Evolutionary conservation across 495 filamentous ascomycete species (phyloP), one percentile per base, ranked within the genome.

Genomic region (Xylaria venustula): DNA sequence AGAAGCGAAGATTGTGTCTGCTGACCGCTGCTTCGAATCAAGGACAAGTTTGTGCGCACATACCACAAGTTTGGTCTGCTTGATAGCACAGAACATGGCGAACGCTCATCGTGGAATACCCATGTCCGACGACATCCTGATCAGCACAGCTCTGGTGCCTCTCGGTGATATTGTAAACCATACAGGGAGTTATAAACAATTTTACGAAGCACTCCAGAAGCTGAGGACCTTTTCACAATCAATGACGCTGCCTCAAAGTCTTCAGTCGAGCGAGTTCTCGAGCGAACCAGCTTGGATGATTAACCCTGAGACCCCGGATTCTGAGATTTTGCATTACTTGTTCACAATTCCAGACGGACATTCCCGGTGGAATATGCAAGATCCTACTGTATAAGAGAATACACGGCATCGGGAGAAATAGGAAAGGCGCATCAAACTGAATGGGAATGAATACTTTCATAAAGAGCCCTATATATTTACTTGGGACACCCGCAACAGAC

Each of bases 11-110:
- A n/a, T n/a, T n/a, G n/a, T n/a, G n/a, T n/a, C n/a, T n/a, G n/a
- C n/a, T n/a, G n/a, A n/a, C n/a, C n/a, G n/a, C n/a, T n/a, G n/a
- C n/a, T n/a, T n/a, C n/a, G n/a, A n/a, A n/a, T n/a, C 23, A 3
- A 54, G 51, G 51, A 42, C 51, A 15, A 54, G 34, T 1, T 22
- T 54, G 8, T 54, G 51, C 19, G 51, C 51, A 2, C 22, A 54
- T 28, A 37, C 34, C 51, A 42, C 36, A 3, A 42, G 51, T 17
- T 23, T 54, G 4, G 14, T 54, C 22, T 54, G 51, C 15, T 22
- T 54, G 12, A 28, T 28, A 8, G 36, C 51, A 8, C 26, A 54
- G 4, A 54, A 28, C 3, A 54, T 54, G 51, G 40, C 36, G 22
- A 42, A 40, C 23, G 36, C 36, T 11, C 51, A 42, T 17, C 22